Percentiles rank a stretch among this genome's conserved stretches.
phyloP scores from a whole-genome alignment of 768 basidiomycete species.

The Panellus pusillus region DNA sequence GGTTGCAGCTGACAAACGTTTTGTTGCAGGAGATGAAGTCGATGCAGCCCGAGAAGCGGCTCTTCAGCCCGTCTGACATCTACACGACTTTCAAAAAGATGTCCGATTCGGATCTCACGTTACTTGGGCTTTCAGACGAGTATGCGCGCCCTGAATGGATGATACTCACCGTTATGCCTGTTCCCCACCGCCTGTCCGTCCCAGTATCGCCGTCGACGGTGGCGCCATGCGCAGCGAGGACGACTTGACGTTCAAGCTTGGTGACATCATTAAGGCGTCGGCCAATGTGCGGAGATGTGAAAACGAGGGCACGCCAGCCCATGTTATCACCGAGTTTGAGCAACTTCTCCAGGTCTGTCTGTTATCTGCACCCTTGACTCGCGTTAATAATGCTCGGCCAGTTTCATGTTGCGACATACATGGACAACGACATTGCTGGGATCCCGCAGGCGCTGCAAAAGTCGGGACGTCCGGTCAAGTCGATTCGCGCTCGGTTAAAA shows the following conservation, averaged over 20 bases:
- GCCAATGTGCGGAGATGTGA: conserved; percentile 90
- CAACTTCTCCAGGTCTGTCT: conserved; percentile 86
- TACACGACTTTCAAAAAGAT: conserved; percentile 21
- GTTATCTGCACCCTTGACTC: neutral
- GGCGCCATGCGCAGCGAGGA: conserved; percentile 97
- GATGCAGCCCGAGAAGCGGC: conserved; percentile 41
- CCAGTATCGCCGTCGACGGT: conserved; percentile 96
- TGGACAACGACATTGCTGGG: conserved; percentile 99
- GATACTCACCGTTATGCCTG: conserved; percentile 97
- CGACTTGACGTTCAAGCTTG: conserved; percentile 97
- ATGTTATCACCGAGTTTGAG: conserved; percentile 94
- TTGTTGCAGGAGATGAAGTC: conserved; percentile 70
- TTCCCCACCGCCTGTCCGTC: conserved; percentile 98
- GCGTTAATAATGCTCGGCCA: conserved; percentile 31
- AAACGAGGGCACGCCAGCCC: conserved; percentile 94
- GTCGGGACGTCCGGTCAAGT: conserved; percentile 96
- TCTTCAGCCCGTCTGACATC: conserved; percentile 17
- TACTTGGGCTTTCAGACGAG: conserved; percentile 80
- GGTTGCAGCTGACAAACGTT: conserved; percentile 5
- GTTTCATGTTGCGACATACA: conserved; percentile 99
- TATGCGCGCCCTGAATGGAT: conserved; percentile 99
- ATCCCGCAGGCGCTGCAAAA: conserved; percentile 97
- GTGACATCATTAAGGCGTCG: conserved; percentile 95
- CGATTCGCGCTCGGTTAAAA: conserved; percentile 96
- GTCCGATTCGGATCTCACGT: conserved; percentile 12